These are phyloP conservation scores for Pigoraptor vietnamica DNA, from an alignment of 78 protist species.

Conservation along the genomic window DNA sequence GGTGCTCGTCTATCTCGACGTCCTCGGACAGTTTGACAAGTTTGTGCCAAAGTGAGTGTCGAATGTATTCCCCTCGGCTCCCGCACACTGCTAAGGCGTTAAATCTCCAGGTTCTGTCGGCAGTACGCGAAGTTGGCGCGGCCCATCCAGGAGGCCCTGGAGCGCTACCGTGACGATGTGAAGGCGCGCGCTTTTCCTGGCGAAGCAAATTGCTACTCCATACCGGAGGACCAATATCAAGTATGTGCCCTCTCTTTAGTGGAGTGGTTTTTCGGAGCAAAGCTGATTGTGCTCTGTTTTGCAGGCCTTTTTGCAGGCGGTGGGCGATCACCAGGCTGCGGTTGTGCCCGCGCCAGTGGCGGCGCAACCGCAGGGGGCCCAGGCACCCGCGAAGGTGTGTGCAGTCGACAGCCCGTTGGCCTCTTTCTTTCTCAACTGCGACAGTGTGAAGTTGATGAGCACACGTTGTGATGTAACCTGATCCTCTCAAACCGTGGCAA, in stretches of 20 bases:
- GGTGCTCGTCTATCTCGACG: slow-evolving; percentile 82
- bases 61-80: background rate
- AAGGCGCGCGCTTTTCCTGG: slow-evolving; percentile 48
- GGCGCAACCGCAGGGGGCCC: background rate
- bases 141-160: slow-evolving; percentile 12
- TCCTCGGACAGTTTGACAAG: slow-evolving; percentile 72
- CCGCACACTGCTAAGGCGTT: too few relatives aligned
- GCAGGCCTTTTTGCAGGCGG: background rate
- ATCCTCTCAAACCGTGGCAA: too few relatives aligned
- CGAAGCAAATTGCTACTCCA: slow-evolving; percentile 30
- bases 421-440: too few relatives aligned
- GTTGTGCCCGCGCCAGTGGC: background rate
- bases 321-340: background rate
- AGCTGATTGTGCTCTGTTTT: background rate
- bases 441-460: too few relatives aligned
- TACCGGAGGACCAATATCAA: slow-evolving; percentile 39
- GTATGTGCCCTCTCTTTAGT: background rate
- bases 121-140: slow-evolving; percentile 56
- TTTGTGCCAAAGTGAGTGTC: slow-evolving; percentile 41
- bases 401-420: too few relatives aligned
- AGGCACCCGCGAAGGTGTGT: too few relatives aligned
- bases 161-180: slow-evolving; percentile 36
- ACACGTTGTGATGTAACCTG: too few relatives aligned
- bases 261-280: too few relatives aligned
- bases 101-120: slow-evolving; percentile 44